Conservation (phyloP, 306 rosid genomes). For the Dicorynia guianensis region DNA sequence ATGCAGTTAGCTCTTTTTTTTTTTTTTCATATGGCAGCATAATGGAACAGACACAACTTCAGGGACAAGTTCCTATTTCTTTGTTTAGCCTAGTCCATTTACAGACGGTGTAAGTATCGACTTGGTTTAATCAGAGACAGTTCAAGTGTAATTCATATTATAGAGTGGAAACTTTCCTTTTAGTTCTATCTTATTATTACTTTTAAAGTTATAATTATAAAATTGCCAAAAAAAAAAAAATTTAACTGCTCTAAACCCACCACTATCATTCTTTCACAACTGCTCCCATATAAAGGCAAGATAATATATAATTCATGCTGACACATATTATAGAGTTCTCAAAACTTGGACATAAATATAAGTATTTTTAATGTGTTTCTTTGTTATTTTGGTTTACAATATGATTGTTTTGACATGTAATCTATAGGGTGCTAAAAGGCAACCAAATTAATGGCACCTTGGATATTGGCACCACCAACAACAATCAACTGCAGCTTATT, state of each 20-base stretch:
- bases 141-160: too few species aligned
- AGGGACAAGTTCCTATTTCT: constrained; percentile 41
- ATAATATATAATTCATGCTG: background rate
- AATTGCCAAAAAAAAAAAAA: too few species aligned
- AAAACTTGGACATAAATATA: background rate
- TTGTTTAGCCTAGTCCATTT: constrained; percentile 40
- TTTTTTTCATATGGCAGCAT: background rate
- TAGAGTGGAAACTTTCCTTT: too few species aligned
- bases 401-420: background rate
- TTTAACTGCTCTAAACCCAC: too few species aligned
- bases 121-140: background rate
- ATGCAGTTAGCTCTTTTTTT: background rate
- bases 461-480: background rate
- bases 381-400: background rate
- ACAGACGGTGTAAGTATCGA: constrained; percentile 47
- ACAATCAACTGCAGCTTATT: background rate
- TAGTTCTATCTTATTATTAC: too few species aligned
- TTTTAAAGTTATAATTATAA: too few species aligned
- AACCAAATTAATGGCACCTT: background rate
- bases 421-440: background rate
- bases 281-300: too few species aligned
- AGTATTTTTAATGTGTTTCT: background rate
- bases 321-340: too few species aligned
- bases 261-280: too few species aligned
- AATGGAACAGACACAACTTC: constrained; percentile 43